Evolutionary conservation across 208 protist genomes (phyloP).

Genomic region (Crithidia acanthocephali): DNA sequence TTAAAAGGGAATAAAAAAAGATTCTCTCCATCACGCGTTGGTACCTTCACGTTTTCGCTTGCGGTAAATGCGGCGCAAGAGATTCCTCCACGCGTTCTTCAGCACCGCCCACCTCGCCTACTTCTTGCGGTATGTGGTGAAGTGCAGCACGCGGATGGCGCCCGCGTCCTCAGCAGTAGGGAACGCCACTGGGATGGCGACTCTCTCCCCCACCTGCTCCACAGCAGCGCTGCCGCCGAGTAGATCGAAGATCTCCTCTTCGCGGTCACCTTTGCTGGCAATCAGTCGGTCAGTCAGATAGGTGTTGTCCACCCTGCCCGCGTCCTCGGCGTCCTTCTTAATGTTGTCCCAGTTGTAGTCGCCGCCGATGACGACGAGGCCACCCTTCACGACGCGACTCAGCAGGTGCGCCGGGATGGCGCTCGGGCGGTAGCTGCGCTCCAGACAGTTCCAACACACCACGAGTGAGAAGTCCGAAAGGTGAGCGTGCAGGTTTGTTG

Average conservation of each 20-base stretch:
- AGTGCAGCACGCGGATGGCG: constrained; percentile 47
- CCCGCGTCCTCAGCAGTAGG: constrained; percentile 44
- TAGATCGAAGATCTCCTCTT: constrained; percentile 65
- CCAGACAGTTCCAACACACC: constrained; percentile 89
- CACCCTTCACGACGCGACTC: constrained; percentile 57
- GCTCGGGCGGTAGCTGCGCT: constrained; percentile 79
- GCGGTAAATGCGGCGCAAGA: too few relatives aligned
- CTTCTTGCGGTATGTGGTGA: constrained; percentile 76
- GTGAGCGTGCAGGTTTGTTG: constrained; percentile 88
- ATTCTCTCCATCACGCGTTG: too few relatives aligned
- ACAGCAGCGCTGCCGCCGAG: constrained; percentile 63
- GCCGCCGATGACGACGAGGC: constrained; percentile 78
- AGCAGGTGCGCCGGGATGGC: constrained; percentile 78
- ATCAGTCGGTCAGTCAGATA: constrained; percentile 47
- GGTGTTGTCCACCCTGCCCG: constrained; percentile 43
- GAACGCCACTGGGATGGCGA: constrained; percentile 68
- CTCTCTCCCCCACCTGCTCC: constrained; percentile 62
- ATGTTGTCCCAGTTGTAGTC: constrained; percentile 69
- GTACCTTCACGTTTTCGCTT: too few relatives aligned
- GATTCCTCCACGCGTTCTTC: too few relatives aligned
- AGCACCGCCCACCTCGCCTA: too few relatives aligned
- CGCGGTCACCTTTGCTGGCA: constrained; percentile 29
- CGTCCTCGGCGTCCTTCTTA: constrained; percentile 32
- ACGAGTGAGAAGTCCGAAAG: constrained; percentile 80
- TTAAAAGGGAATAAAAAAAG: neutral